Evolutionary conservation across 2,329 filamentous ascomycete species (phyloP), one percentile per base, ranked within the genome.

Genomic region (Pseudogymnoascus sp.): DNA sequence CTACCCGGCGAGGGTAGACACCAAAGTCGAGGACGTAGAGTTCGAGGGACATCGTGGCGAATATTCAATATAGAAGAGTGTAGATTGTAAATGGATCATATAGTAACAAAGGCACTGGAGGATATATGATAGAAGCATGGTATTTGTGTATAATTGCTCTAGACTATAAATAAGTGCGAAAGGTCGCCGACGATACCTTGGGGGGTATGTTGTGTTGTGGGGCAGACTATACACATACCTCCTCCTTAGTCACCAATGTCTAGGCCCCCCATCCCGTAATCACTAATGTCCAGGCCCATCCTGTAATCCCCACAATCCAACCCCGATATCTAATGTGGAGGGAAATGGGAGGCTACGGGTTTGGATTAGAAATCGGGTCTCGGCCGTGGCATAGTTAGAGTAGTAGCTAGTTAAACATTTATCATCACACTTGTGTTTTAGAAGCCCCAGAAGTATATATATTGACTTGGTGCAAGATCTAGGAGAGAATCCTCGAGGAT

Each of bases 1-100:
- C n/a, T 37, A 65, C 41, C 22, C 63, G 63, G 6, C 61, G 63
- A 43, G 63, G 61, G n/a, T 60, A 65, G 46, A 64, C 22, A 11
- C 63, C 61, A 12, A 56, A 28, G 38, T 46, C 50, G 28, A 65
- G 61, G 35, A 61, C 31, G 40, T 60, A 65, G 53, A 65, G 63
- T 56, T 65, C 61, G 37, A 63, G 67, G 22, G 41, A 46, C 41
- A 46, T 46, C 8, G 41, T 26, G 12, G 12, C 12, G 12, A 24
- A 46, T 46, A 26, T 46, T 46, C 12, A 46, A 46, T 26, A 41
- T 41, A 8, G 41, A 7, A 46, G 22, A 46, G 6, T 26, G 41
- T 46, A n/a, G 41, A 26, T 26, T 26, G 41, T 8, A 26, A 26
- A 26, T 46, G 22, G 12, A 46, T 46, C 12, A 3, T 46, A 26